Evolutionary conservation across 2,329 filamentous ascomycete genomes (phyloP).

Genomic region (Iodosphaeria phyllophila): DNA sequence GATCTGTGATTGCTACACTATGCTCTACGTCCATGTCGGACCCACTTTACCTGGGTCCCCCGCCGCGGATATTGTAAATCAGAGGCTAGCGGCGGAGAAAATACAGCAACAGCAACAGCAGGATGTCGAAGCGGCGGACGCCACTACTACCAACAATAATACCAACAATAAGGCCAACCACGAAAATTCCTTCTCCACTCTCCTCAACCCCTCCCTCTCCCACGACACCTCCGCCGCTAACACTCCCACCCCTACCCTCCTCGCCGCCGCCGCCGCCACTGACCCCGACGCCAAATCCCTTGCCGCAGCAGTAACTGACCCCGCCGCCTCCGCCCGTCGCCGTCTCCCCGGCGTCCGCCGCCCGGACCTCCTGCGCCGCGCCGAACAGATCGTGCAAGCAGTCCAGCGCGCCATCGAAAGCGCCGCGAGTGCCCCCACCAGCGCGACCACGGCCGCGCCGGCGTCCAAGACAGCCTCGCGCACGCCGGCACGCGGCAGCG

Average conservation of each 20-base stretch:
- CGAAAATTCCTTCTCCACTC: constrained; percentile 20
- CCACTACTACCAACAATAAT: constrained; percentile 15
- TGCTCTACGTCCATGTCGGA: constrained; percentile 51
- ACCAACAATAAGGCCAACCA: too few relatives aligned
- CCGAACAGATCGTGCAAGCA: constrained; percentile 41
- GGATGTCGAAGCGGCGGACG: constrained; percentile 15
- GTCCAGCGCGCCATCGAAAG: constrained; percentile 30
- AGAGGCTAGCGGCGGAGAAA: too few relatives aligned
- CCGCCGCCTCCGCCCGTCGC: constrained; percentile 18
- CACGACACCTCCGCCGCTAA: constrained; percentile 22
- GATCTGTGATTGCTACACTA: constrained; percentile 77
- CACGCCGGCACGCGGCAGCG: constrained; percentile 30
- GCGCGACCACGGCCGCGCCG: too few relatives aligned
- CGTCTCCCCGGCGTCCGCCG: constrained; percentile 28
- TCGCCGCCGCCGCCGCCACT: too few relatives aligned
- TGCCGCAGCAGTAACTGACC: constrained; percentile 13
- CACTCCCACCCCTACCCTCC: too few relatives aligned
- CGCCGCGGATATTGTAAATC: constrained; percentile 22
- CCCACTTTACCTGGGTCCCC: constrained; percentile 35
- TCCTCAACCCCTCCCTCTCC: constrained; percentile 26
- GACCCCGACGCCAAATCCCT: too few relatives aligned
- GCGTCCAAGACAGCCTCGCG: constrained; percentile 20
- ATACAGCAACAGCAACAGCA: constrained; percentile 16
- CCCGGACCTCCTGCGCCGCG: constrained; percentile 40
- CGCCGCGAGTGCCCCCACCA: too few relatives aligned